Percentiles rank a stretch among this genome's conserved stretches.
Evolutionary conservation across 768 basidiomycete species (phyloP).

Genomic region (Phanerochaete sordida): DNA sequence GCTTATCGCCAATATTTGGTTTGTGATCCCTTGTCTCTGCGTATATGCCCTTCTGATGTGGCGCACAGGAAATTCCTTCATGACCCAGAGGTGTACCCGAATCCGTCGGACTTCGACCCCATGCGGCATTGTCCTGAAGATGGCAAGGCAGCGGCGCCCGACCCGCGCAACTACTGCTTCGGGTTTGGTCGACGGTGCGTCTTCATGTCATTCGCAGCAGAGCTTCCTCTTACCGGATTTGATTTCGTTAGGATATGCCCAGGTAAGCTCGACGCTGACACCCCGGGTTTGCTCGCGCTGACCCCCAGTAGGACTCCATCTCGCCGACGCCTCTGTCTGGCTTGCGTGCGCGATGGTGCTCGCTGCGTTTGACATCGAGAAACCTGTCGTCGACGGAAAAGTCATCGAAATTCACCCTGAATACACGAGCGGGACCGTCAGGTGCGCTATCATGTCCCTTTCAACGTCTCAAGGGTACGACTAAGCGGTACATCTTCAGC

Average conservation of each 20-base stretch:
- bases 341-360: slow-evolving; percentile 26
- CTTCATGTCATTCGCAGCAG: neutral
- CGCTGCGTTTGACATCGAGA: slow-evolving; percentile 26
- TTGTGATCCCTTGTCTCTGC: neutral
- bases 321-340: slow-evolving; percentile 30
- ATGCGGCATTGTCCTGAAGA: slow-evolving; percentile 24
- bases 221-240: neutral
- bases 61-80: slow-evolving; percentile 19
- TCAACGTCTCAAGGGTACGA: neutral
- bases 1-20: slow-evolving; percentile 33
- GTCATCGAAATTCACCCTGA: slow-evolving; percentile 23
- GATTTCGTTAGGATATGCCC: slow-evolving; percentile 1
- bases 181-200: slow-evolving; percentile 29
- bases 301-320: slow-evolving; percentile 14
- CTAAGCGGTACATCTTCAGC: neutral
- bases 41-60: neutral
- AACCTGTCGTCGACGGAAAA: slow-evolving; percentile 23
- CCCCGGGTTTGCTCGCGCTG: neutral
- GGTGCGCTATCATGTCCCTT: slow-evolving; percentile 13
- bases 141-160: slow-evolving; percentile 17
- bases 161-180: slow-evolving; percentile 24
- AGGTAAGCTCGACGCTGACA: neutral
- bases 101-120: slow-evolving; percentile 33
- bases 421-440: slow-evolving; percentile 23
- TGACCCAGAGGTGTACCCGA: slow-evolving; percentile 28